Evolutionary conservation across 2,329 filamentous ascomycete genomes (phyloP).

Genomic region (Plectosphaerella cucumerina): DNA sequence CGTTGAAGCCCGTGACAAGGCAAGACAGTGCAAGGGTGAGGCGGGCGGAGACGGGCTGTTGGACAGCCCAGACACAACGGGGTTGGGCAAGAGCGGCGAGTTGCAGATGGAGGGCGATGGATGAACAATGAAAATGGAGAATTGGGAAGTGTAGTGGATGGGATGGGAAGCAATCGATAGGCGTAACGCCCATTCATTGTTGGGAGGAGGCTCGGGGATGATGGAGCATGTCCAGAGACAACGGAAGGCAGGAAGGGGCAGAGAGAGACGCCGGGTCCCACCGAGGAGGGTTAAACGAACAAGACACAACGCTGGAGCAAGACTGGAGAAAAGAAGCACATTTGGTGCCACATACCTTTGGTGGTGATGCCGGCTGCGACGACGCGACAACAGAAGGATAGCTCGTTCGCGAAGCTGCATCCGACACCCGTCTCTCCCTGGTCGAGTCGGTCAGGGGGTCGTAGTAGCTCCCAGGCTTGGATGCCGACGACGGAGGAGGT

Average conservation of each 20-base stretch:
- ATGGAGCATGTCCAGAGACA: slow-evolving; percentile 5
- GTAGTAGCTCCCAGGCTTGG: slow-evolving; percentile 45
- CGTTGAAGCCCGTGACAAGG: slow-evolving; percentile 1
- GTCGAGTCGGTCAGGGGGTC: slow-evolving; percentile 49
- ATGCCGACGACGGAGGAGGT: slow-evolving; percentile 24
- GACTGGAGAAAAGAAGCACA: slow-evolving; percentile 2
- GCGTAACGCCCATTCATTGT: too few species aligned
- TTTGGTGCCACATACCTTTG: slow-evolving; percentile 37
- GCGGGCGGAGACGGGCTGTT: slow-evolving; percentile 2
- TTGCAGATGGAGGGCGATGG: slow-evolving; percentile 1
- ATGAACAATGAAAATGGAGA: too few species aligned
- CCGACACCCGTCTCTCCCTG: slow-evolving; percentile 41
- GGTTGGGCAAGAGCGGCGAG: slow-evolving; percentile 6
- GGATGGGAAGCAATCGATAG: slow-evolving; percentile 3
- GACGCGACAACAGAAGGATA: slow-evolving; percentile 26
- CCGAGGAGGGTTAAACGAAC: neutral
- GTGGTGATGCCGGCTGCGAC: slow-evolving; percentile 33
- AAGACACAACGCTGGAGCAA: neutral
- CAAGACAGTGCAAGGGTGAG: too few species aligned
- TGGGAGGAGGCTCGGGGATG: slow-evolving; percentile 8
- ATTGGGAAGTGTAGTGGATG: neutral
- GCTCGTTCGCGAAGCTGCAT: slow-evolving; percentile 33
- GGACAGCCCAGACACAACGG: slow-evolving; percentile 9
- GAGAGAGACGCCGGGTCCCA: slow-evolving; percentile 2
- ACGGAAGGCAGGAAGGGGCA: slow-evolving; percentile 8